A percentile compares a stretch with the other conserved stretches of the same genome.
phyloP scores from a whole-genome alignment of 768 basidiomycete species.

The Mycena indigotica region DNA sequence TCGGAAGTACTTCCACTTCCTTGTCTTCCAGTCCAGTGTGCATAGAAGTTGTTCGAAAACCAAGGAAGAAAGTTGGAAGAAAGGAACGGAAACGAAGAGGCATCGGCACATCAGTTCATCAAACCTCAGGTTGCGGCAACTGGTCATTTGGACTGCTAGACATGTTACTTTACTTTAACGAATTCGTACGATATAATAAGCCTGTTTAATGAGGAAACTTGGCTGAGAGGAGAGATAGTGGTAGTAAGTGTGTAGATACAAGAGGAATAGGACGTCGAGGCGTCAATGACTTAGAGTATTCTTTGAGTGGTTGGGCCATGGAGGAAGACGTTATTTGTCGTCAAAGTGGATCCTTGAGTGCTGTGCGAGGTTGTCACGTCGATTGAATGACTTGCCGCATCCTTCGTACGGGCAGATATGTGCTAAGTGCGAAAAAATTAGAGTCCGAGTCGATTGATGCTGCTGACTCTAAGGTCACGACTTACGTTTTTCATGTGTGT shows the following conservation, averaged over 20 bases:
- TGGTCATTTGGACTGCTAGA: no score
- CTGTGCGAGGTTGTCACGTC: slow-evolving; percentile 24
- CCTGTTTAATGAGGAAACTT: background rate
- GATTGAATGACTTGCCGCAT: slow-evolving; percentile 24
- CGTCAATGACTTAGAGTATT: background rate
- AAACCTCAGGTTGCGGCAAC: no score
- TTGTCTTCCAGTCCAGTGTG: no score
- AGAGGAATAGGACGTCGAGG: background rate
- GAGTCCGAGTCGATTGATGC: background rate
- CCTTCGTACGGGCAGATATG: slow-evolving; percentile 14
- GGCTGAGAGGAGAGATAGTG: background rate
- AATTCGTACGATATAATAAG: background rate
- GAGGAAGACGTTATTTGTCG: background rate
- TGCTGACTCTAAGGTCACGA: slow-evolving; percentile 18
- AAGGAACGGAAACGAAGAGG: no score
- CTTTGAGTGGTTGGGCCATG: background rate
- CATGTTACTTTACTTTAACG: background rate
- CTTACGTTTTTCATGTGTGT: slow-evolving; percentile 85
- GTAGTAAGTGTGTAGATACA: background rate
- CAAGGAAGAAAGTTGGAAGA: no score
- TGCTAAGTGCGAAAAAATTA: slow-evolving; percentile 7
- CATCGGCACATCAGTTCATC: no score
- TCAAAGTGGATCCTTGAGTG: slow-evolving; percentile 18
- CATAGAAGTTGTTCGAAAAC: no score
- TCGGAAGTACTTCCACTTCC: no score